Conservation (phyloP, 2,329 filamentous ascomycete species). For the Ophiognomonia clavigignenti-juglandacearum region DNA sequence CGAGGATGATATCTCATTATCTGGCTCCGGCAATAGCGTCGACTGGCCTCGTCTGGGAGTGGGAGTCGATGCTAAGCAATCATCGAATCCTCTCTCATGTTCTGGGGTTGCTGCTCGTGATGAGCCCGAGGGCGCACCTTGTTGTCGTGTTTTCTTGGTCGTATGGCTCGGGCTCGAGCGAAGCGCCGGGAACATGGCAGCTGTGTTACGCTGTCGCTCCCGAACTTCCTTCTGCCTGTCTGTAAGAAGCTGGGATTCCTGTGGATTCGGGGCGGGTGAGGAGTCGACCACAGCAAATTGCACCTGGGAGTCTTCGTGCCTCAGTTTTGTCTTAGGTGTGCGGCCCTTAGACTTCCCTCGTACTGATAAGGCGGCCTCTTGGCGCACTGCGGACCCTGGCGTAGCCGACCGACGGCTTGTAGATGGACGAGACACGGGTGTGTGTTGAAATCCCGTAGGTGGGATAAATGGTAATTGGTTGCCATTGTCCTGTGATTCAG, state of each 20-base stretch:
- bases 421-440: slow-evolving; percentile 21
- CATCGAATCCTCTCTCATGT: slow-evolving; percentile 37
- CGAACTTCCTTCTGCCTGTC: slow-evolving; percentile 75
- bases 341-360: slow-evolving; percentile 27
- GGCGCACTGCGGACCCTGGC: slow-evolving; percentile 23
- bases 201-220: slow-evolving; percentile 64
- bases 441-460: slow-evolving; percentile 22
- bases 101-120: slow-evolving; percentile 42
- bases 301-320: slow-evolving; percentile 80
- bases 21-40: slow-evolving; percentile 39
- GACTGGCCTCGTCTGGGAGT: slow-evolving; percentile 54
- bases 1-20: slow-evolving; percentile 50
- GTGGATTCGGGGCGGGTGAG: slow-evolving; percentile 42
- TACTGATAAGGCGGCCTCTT: slow-evolving; percentile 21
- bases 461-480: slow-evolving; percentile 22
- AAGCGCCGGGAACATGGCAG: slow-evolving; percentile 64
- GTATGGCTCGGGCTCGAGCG: slow-evolving; percentile 43
- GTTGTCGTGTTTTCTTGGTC: slow-evolving; percentile 6
- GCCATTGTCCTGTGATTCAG: slow-evolving; percentile 46
- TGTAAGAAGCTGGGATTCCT: slow-evolving; percentile 71
- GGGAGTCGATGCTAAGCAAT: slow-evolving; percentile 55
- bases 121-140: slow-evolving; percentile 4
- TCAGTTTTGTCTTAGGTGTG: slow-evolving; percentile 46
- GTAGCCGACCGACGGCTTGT: slow-evolving; percentile 24
- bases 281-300: slow-evolving; percentile 67